phyloP scores from a whole-genome alignment of 1,139 yeast species.

The Lodderomyces theae region DNA sequence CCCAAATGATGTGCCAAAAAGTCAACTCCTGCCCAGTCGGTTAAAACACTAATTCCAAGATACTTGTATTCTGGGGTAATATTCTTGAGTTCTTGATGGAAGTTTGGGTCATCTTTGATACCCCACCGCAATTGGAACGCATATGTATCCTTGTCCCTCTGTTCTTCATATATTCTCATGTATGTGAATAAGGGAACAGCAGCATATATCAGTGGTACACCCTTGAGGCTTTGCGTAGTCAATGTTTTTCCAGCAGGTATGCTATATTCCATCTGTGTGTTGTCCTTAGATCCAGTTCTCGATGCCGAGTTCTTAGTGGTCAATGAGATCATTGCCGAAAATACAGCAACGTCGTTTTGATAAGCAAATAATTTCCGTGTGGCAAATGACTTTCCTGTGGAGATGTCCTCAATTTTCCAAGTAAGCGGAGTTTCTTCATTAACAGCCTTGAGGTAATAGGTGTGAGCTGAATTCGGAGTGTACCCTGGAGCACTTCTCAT shows the following conservation, averaged over 20 bases:
- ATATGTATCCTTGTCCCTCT: conserved; percentile 4
- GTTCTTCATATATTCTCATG: conserved; percentile 7
- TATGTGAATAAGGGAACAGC: conserved; percentile 4
- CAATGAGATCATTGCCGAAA: conserved; percentile 34
- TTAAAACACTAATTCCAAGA: conserved; percentile 58
- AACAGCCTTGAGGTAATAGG: conserved; percentile 39
- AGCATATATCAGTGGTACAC: background rate
- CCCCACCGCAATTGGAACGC: conserved; percentile 45
- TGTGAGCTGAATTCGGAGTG: conserved; percentile 43
- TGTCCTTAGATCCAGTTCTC: conserved; percentile 1
- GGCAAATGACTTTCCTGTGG: conserved; percentile 34
- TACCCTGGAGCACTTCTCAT: conserved; percentile 32
- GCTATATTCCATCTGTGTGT: conserved; percentile 1
- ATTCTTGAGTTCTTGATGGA: conserved; percentile 13
- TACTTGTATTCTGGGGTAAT: conserved; percentile 36
- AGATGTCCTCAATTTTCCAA: conserved; percentile 30
- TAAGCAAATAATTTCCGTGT: conserved; percentile 29
- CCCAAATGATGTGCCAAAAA: conserved; percentile 20
- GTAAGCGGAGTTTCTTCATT: conserved; percentile 29
- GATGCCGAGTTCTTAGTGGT: conserved; percentile 28
- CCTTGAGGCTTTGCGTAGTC: background rate
- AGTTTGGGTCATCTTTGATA: conserved; percentile 20
- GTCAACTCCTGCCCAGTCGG: conserved; percentile 53
- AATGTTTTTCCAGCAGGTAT: conserved; percentile 2
- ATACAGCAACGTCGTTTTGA: conserved; percentile 30